These are phyloP conservation scores for Apiotrichum gamsii DNA, from an alignment of 1,284 basidiomycete species.

Conservation along the genomic window DNA sequence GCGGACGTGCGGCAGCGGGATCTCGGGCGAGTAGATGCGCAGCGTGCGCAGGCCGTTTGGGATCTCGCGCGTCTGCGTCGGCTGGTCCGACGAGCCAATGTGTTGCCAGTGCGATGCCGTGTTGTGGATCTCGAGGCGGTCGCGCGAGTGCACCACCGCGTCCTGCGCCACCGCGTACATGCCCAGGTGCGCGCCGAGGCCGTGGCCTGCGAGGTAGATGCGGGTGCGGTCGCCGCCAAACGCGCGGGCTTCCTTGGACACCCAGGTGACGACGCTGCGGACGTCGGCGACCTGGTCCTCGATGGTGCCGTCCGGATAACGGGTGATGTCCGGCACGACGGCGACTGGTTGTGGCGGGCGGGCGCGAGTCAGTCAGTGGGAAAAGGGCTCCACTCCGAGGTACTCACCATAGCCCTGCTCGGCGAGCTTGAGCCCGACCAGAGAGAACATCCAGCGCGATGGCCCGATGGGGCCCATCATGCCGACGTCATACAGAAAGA, in stretches of 20 bases:
- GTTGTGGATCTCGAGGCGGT: conserved; percentile 19
- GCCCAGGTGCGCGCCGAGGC: conserved; percentile 42
- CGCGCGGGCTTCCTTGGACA: conserved; percentile 9
- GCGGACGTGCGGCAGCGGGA: conserved; percentile 37
- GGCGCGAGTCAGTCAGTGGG: no score
- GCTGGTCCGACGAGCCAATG: conserved; percentile 3
- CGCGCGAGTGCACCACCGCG: conserved; percentile 24
- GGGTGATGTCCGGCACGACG: conserved; percentile 23
- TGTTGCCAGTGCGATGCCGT: conserved; percentile 12
- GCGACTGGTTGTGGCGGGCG: conserved; percentile 11
- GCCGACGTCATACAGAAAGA: conserved; percentile 27
- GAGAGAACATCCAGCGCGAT: conserved; percentile 18
- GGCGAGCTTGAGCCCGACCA: conserved; percentile 19
- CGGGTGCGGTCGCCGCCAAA: conserved; percentile 39
- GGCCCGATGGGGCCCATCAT: conserved; percentile 20
- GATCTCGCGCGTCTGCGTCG: conserved; percentile 5
- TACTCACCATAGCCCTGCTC: conserved; percentile 25
- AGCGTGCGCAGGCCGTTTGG: conserved; percentile 23
- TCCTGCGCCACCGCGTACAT: conserved; percentile 38
- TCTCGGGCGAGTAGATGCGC: conserved; percentile 42
- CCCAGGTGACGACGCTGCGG: conserved; percentile 20
- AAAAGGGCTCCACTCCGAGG: no score
- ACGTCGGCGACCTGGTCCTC: conserved; percentile 22
- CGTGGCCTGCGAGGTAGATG: conserved; percentile 45
- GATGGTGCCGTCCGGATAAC: conserved; percentile 20